phyloP scores from a whole-genome alignment of 2,329 filamentous ascomycete genomes.

The Volutella citrinella region DNA sequence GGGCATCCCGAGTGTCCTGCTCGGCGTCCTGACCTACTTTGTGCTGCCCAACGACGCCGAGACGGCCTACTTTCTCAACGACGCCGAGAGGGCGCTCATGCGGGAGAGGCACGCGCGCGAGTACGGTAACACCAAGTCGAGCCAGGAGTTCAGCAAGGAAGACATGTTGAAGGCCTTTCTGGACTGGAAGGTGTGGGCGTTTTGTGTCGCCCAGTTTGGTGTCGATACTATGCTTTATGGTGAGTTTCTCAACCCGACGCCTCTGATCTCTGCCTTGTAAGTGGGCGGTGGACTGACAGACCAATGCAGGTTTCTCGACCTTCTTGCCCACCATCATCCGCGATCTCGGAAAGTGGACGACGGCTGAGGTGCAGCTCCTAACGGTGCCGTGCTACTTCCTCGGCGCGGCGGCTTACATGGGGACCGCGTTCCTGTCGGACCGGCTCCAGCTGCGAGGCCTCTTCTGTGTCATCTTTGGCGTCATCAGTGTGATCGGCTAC shows the following conservation, averaged over 20 bases:
- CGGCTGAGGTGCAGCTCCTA: constrained; percentile 67
- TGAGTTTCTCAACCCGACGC: too few relatives aligned
- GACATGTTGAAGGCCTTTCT: constrained; percentile 66
- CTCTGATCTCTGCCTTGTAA: too few relatives aligned
- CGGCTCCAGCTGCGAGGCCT: constrained; percentile 62
- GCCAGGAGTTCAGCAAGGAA: constrained; percentile 46
- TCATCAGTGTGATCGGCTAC: constrained; percentile 66
- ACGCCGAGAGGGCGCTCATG: constrained; percentile 65
- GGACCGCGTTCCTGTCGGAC: constrained; percentile 65
- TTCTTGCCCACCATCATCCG: constrained; percentile 78
- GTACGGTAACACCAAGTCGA: constrained; percentile 47
- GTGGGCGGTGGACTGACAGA: too few relatives aligned
- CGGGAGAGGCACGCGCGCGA: constrained; percentile 33
- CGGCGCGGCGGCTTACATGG: constrained; percentile 67
- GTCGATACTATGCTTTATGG: constrained; percentile 73
- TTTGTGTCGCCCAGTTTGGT: constrained; percentile 68
- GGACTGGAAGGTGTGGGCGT: constrained; percentile 75
- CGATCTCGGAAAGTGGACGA: constrained; percentile 61
- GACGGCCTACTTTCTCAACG: constrained; percentile 58
- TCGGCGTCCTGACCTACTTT: constrained; percentile 34
- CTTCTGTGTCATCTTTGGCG: constrained; percentile 60
- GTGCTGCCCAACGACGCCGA: constrained; percentile 37
- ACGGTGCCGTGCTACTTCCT: constrained; percentile 77
- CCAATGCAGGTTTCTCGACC: constrained; percentile 60
- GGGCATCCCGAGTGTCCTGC: constrained; percentile 39